Base-by-base conservation (phyloP, 1,284 basidiomycete species). In the Tilletia indica region DNA sequence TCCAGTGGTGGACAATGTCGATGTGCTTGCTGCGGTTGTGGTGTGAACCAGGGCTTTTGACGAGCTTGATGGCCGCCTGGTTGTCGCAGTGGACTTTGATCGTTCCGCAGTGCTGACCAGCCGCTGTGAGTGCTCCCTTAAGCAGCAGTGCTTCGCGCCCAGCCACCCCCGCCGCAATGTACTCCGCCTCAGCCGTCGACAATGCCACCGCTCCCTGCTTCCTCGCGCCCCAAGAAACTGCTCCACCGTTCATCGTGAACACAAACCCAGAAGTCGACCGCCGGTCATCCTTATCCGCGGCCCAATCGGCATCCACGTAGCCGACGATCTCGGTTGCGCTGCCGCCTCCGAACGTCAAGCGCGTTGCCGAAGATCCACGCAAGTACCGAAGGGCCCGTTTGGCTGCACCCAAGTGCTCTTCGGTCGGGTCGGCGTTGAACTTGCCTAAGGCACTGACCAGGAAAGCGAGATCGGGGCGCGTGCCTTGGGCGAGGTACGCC, bases 101-200 rank as follows among this genome's bases (percentile, higher is more conserved):
- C 3, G 5, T 21, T 9, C 38, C 64, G 6, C 19, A 16, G 4
- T 67, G 38, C 12, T 67, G 34, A 11, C 58, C n/a, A 11, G 58
- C 36, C 19, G 58, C 58, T 19, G 58, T 19, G 8, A 67, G 16
- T 48, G 69, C 19, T 9, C 36, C 42, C 14, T 19, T 58, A 19
- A 70, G 36, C 68, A 56, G n/a, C 34, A 61, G 56, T 36, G 36
- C 68, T 31, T 72, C 39, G 12, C 45, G 34, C 11, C 39, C 64
- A 4, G 73, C 71, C 4, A 54, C 58, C 3, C 42, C 42, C 16
- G 70, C 47, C 5, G 72, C 63, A 19, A 45, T 66, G 31, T 70
- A 68, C 66, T 75, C 71, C 34, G 74, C 73, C 31, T 71, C 51
- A 3, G 67, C 72, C 5, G 69, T 72, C 21, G 67, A 76, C n/a